phyloP scores from a whole-genome alignment of 306 rosid genomes.

The Cucurbita moschata region DNA sequence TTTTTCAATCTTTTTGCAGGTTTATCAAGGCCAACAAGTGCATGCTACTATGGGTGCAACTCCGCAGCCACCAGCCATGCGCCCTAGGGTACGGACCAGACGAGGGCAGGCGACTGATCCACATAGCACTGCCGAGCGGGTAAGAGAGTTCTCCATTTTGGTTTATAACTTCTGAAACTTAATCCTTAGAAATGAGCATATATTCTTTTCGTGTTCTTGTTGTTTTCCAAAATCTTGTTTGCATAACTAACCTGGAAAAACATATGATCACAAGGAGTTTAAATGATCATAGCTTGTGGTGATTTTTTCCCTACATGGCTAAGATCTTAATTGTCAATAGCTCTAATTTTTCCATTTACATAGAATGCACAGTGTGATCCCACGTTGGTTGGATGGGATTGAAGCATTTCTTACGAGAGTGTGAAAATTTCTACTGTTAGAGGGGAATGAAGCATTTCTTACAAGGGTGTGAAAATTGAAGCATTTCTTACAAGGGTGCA shows the following conservation, averaged over 20 bases:
- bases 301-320: background rate
- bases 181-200: background rate
- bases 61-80: constrained; percentile 83
- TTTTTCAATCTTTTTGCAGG: constrained; percentile 28
- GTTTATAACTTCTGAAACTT: background rate
- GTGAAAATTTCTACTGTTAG: too few relatives aligned
- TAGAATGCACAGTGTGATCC: too few relatives aligned
- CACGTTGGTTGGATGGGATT: too few relatives aligned
- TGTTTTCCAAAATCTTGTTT: background rate
- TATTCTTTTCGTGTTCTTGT: background rate
- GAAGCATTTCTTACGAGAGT: too few relatives aligned
- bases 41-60: constrained; percentile 40
- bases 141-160: constrained; percentile 9
- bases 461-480: too few relatives aligned
- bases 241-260: background rate
- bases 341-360: background rate
- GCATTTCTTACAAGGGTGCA: too few relatives aligned
- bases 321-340: background rate
- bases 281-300: background rate
- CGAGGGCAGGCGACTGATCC: constrained; percentile 99
- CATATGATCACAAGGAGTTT: background rate
- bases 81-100: constrained; percentile 92
- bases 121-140: constrained; percentile 99
- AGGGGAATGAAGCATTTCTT: too few relatives aligned
- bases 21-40: constrained; percentile 72